These are phyloP conservation scores for Funneliformis caledonium DNA, from an alignment of 371 early-diverging fungal genomes.

Conservation along the genomic window DNA sequence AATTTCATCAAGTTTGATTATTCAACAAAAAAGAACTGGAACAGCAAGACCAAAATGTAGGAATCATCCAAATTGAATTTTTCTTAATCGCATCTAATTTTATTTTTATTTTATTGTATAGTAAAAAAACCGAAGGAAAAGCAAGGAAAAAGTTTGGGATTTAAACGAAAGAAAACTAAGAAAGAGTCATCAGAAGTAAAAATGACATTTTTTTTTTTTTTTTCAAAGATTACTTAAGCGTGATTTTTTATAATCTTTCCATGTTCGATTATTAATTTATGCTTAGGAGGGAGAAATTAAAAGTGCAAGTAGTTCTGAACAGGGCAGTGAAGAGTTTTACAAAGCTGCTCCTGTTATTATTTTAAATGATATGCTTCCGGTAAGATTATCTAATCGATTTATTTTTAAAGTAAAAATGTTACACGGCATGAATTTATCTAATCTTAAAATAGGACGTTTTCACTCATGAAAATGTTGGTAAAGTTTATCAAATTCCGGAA, in stretches of 20 bases:
- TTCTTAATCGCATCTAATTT: not conserved
- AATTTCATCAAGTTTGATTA: constrained; percentile 14
- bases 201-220: not conserved
- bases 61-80: not conserved
- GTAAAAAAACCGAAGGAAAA: not conserved
- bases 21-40: constrained; percentile 25
- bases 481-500: constrained; percentile 10
- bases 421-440: not conserved
- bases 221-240: not conserved
- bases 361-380: constrained; percentile 16
- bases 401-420: not conserved
- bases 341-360: not conserved
- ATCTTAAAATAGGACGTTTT: not conserved
- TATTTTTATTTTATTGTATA: not conserved
- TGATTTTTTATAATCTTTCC: not conserved
- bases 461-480: constrained; percentile 28
- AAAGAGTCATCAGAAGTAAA: not conserved
- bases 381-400: not conserved
- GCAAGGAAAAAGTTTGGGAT: not conserved
- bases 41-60: constrained; percentile 21
- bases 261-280: constrained; percentile 1
- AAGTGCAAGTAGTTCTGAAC: not conserved
- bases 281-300: not conserved
- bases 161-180: not conserved
- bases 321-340: not conserved